These are phyloP conservation scores for Alternaria tenuissima DNA, from an alignment of 2,329 filamentous ascomycete genomes.

Conservation along the genomic window DNA sequence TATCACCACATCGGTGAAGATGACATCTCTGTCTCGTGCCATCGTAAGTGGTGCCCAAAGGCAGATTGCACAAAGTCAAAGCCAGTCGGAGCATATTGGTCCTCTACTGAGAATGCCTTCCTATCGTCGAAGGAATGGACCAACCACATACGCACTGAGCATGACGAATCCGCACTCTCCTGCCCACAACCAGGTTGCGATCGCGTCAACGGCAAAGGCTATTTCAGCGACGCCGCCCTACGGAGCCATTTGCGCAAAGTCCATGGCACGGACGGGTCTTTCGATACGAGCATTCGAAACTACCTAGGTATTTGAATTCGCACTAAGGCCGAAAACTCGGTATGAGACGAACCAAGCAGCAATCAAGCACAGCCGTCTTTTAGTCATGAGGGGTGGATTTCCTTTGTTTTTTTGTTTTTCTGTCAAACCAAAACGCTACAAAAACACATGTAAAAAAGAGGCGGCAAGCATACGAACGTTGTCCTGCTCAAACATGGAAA, in stretches of 20 bases:
- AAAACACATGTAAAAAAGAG: not conserved
- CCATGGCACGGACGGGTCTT: not conserved
- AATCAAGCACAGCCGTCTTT: too few species aligned
- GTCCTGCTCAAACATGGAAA: not conserved
- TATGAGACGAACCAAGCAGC: too few species aligned
- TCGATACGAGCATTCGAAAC: not conserved
- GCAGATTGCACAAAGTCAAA: accelerated
- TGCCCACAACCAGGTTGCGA: conserved; percentile 5
- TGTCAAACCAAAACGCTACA: not conserved
- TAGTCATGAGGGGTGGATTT: too few species aligned
- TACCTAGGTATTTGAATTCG: too few species aligned
- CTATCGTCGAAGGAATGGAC: accelerated
- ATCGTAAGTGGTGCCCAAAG: not conserved
- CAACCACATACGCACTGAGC: not conserved
- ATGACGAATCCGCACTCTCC: not conserved
- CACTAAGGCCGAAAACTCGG: too few species aligned
- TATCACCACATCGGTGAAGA: conserved; percentile 5
- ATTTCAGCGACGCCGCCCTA: not conserved
- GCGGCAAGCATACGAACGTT: not conserved
- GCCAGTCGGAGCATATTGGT: too few species aligned
- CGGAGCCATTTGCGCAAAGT: not conserved
- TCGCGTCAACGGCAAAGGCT: not conserved
- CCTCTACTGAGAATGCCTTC: not conserved
- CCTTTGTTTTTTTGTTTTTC: not conserved
- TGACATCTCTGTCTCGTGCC: too few species aligned